Percentiles rank a stretch among this genome's conserved stretches.
These are phyloP conservation scores for Metschnikowia gruessii DNA, from an alignment of 805 yeast genomes.

Conservation along the genomic window DNA sequence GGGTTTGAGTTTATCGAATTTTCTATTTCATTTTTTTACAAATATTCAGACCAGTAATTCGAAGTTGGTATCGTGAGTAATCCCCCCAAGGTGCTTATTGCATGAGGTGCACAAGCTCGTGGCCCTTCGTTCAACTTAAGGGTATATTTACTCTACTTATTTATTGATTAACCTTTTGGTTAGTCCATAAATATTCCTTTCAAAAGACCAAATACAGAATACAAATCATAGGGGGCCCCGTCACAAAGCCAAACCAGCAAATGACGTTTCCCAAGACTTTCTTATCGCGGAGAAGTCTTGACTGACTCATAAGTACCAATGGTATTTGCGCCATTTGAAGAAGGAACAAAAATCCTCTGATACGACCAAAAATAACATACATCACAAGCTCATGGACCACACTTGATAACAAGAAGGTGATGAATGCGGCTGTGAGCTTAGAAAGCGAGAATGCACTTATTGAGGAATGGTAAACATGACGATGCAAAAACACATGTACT, in stretches of 20 bases:
- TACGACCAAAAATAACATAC: constrained; percentile 77
- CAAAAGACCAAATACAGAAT: constrained; percentile 64
- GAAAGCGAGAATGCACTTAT: constrained; percentile 70
- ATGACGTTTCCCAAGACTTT: constrained; percentile 70
- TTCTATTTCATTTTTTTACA: too few relatives aligned
- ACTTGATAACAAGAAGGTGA: constrained; percentile 78
- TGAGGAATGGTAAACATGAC: constrained; percentile 93
- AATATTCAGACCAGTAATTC: too few relatives aligned
- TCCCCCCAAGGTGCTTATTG: too few relatives aligned
- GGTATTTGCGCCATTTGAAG: constrained; percentile 91
- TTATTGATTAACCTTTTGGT: neutral
- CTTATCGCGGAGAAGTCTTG: constrained; percentile 52
- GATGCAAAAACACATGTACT: constrained; percentile 80
- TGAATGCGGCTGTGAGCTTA: constrained; percentile 64
- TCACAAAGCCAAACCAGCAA: constrained; percentile 89
- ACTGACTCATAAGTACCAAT: constrained; percentile 59
- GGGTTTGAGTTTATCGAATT: too few relatives aligned
- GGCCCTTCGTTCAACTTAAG: too few relatives aligned
- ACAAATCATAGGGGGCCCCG: constrained; percentile 88
- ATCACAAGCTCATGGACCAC: constrained; percentile 87
- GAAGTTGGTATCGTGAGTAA: too few relatives aligned
- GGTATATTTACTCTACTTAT: neutral
- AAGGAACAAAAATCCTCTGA: constrained; percentile 75
- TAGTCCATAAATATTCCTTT: neutral
- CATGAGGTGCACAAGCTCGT: neutral